Evolutionary conservation across 192 early-diverging fungal species (phyloP).

Genomic region (Umbelopsis vinacea): DNA sequence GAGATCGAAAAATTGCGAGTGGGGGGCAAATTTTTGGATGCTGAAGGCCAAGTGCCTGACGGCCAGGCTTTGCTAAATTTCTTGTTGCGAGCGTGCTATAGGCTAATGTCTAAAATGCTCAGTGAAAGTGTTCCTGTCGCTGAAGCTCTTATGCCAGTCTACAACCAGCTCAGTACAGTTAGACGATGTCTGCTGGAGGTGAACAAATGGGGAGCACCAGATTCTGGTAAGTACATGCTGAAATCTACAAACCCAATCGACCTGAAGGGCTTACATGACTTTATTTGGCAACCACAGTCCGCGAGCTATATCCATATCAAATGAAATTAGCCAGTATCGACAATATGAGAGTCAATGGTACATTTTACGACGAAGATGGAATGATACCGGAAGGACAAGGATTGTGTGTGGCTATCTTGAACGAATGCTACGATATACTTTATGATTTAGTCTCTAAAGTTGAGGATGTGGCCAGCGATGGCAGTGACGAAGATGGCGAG

Average conservation of each 20-base stretch:
- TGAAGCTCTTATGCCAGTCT: constrained; percentile 82
- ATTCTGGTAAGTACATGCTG: constrained; percentile 51
- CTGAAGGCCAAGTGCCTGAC: constrained; percentile 63
- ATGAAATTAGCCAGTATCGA: constrained; percentile 87
- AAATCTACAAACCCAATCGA: too few species aligned
- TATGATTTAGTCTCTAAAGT: constrained; percentile 71
- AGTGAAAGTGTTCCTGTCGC: constrained; percentile 80
- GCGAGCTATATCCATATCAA: constrained; percentile 86
- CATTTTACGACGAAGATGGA: constrained; percentile 84
- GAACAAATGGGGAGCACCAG: constrained; percentile 79
- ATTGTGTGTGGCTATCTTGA: constrained; percentile 80
- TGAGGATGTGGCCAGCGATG: constrained; percentile 28
- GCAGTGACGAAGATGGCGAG: neutral
- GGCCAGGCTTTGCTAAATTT: constrained; percentile 82
- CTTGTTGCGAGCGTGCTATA: constrained; percentile 84
- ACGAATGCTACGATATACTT: constrained; percentile 88
- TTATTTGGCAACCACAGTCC: constrained; percentile 36
- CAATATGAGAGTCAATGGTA: constrained; percentile 80
- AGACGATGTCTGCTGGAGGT: constrained; percentile 78
- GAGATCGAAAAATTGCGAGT: constrained; percentile 83
- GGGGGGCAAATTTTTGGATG: constrained; percentile 84
- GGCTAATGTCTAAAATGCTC: constrained; percentile 81
- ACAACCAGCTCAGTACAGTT: constrained; percentile 84
- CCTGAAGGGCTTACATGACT: too few species aligned
- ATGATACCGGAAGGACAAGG: constrained; percentile 81